These are phyloP conservation scores for Saturnispora ahearnii DNA, from an alignment of 805 yeast genomes.

Conservation along the genomic window DNA sequence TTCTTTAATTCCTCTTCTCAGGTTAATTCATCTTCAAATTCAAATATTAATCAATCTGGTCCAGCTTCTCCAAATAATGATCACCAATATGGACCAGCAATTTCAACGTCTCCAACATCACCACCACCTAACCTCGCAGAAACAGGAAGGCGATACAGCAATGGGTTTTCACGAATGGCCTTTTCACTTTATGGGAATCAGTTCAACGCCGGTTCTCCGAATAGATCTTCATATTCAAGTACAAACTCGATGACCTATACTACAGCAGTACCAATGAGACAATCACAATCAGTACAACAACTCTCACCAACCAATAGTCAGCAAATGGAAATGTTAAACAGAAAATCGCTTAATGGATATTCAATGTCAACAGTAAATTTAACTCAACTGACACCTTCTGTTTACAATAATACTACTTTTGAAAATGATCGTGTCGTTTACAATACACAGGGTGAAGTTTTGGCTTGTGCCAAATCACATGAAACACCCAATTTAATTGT, in stretches of 20 bases:
- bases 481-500: constrained; percentile 30
- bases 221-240: constrained; percentile 5
- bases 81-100: neutral
- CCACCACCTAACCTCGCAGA: constrained; percentile 19
- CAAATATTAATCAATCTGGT: neutral
- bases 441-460: constrained; percentile 28
- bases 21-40: neutral
- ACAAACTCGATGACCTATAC: neutral
- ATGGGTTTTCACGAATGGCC: constrained; percentile 44
- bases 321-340: neutral
- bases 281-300: constrained; percentile 9
- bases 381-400: constrained; percentile 11
- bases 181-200: constrained; percentile 46
- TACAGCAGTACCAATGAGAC: constrained; percentile 10
- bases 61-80: neutral
- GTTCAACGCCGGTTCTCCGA: constrained; percentile 2
- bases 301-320: neutral
- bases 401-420: constrained; percentile 4
- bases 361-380: neutral
- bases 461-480: constrained; percentile 27
- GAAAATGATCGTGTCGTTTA: constrained; percentile 22
- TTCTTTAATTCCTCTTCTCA: constrained; percentile 5
- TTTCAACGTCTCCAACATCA: constrained; percentile 15
- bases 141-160: constrained; percentile 24
- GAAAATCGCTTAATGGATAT: neutral